Percentiles rank a stretch among this genome's conserved stretches.
Evolutionary conservation across 2,329 filamentous ascomycete species (phyloP).

Genomic region (Aspergillus brunneoviolaceus): DNA sequence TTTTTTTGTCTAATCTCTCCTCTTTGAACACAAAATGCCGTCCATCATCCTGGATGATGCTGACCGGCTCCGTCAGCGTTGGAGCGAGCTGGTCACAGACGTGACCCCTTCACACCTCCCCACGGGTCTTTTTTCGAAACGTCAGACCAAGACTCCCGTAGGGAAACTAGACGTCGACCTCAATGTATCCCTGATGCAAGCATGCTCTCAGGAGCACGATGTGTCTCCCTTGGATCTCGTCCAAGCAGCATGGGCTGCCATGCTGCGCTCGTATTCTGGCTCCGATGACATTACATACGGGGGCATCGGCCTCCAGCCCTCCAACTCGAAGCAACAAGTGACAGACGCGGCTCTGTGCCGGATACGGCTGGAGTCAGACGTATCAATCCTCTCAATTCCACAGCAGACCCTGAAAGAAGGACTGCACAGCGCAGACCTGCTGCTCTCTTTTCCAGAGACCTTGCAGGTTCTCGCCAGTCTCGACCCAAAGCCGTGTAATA

Average conservation of each 20-base stretch:
- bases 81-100: slow-evolving; percentile 13
- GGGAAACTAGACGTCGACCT: slow-evolving; percentile 12
- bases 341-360: slow-evolving; percentile 13
- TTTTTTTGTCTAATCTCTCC: neutral
- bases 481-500: slow-evolving; percentile 16
- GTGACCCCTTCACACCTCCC: slow-evolving; percentile 16
- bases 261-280: slow-evolving; percentile 15
- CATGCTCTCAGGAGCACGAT: slow-evolving; percentile 15
- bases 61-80: slow-evolving; percentile 14
- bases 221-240: slow-evolving; percentile 13
- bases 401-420: slow-evolving; percentile 11
- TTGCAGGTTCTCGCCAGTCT: slow-evolving; percentile 11
- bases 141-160: neutral
- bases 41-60: slow-evolving; percentile 14
- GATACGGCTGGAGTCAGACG: slow-evolving; percentile 8
- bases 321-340: slow-evolving; percentile 12
- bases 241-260: slow-evolving; percentile 15
- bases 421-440: slow-evolving; percentile 7
- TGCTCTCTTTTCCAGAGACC: slow-evolving; percentile 13
- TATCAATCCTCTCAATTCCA: slow-evolving; percentile 8
- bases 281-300: slow-evolving; percentile 16
- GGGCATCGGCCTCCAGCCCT: slow-evolving; percentile 13
- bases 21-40: slow-evolving; percentile 4
- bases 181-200: slow-evolving; percentile 10
- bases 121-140: slow-evolving; percentile 12